Evolutionary conservation across 257 asterid genomes (phyloP).

Genomic region (Sherardia arvensis): DNA sequence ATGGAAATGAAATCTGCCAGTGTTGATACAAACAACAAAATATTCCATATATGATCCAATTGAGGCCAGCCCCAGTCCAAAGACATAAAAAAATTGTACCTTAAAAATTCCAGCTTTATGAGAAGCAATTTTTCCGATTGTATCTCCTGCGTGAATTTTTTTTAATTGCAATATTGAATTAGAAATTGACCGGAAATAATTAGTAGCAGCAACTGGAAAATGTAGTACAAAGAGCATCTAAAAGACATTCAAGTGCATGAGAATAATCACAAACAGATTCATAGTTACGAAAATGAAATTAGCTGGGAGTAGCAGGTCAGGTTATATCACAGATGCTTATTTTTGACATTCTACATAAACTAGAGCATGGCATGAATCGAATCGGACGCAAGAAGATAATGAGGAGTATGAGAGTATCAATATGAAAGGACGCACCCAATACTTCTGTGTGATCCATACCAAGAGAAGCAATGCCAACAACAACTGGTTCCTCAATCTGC

Average conservation of each 20-base stretch:
- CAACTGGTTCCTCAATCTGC: constrained; percentile 79
- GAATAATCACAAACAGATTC: background rate
- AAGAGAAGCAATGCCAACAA: constrained; percentile 81
- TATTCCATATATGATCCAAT: constrained; percentile 18
- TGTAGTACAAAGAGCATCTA: background rate
- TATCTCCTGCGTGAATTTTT: constrained; percentile 29
- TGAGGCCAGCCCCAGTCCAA: constrained; percentile 6
- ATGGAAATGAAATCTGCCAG: constrained; percentile 29
- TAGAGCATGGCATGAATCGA: background rate
- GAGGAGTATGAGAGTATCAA: constrained; percentile 7
- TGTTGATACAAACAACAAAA: constrained; percentile 18
- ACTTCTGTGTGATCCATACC: constrained; percentile 97
- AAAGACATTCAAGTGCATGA: background rate
- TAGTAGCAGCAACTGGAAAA: background rate
- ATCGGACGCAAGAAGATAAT: background rate
- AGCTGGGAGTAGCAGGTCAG: background rate
- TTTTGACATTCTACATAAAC: background rate
- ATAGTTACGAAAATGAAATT: background rate
- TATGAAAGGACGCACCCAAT: constrained; percentile 40
- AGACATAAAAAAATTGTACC: constrained; percentile 34
- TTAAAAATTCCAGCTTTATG: constrained; percentile 90
- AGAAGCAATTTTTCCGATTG: constrained; percentile 67
- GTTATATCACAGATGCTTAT: background rate
- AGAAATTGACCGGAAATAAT: background rate
- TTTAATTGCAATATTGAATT: background rate